Evolutionary conservation across 139 green algal species (phyloP).

Genomic region (Tetradesmus obliquus): DNA sequence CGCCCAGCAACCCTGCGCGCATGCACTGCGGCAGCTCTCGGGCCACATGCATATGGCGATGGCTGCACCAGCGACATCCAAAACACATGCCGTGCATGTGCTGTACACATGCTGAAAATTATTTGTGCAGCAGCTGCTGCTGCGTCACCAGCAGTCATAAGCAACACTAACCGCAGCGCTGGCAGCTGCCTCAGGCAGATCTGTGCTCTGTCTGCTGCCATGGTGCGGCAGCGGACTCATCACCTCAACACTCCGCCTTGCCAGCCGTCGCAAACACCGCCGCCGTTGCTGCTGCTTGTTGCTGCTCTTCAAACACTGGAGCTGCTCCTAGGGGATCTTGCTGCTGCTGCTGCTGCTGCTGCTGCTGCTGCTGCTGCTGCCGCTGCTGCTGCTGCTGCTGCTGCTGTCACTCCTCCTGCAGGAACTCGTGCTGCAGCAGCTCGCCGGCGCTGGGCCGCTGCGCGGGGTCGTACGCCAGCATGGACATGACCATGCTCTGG

Average conservation of each 20-base stretch:
- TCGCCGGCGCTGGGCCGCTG: slow-evolving; percentile 73
- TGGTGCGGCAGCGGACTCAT: too few species aligned
- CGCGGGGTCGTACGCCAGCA: slow-evolving; percentile 73
- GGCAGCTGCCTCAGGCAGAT: not conserved
- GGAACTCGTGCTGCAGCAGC: slow-evolving; percentile 82
- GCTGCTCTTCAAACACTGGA: not conserved
- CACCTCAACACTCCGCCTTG: too few species aligned
- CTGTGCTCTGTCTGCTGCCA: too few species aligned
- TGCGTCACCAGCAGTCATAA: not conserved
- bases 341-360: slow-evolving; percentile 30
- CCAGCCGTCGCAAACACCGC: too few species aligned
- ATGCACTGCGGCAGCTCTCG: too few species aligned
- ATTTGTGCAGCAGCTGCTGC: not conserved
- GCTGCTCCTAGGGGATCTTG: not conserved
- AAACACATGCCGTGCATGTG: too few species aligned
- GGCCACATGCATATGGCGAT: too few species aligned
- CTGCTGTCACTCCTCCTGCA: slow-evolving; percentile 39
- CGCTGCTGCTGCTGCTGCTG: not conserved
- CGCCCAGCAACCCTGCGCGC: too few species aligned
- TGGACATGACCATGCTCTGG: slow-evolving; percentile 64
- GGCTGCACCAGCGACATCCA: too few species aligned
- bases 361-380: slow-evolving; percentile 4
- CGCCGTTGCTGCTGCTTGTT: too few species aligned
- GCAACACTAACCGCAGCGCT: not conserved
- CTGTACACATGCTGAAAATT: too few species aligned